phyloP scores from a whole-genome alignment of 2,329 filamentous ascomycete genomes.

The Penicillium sp. region DNA sequence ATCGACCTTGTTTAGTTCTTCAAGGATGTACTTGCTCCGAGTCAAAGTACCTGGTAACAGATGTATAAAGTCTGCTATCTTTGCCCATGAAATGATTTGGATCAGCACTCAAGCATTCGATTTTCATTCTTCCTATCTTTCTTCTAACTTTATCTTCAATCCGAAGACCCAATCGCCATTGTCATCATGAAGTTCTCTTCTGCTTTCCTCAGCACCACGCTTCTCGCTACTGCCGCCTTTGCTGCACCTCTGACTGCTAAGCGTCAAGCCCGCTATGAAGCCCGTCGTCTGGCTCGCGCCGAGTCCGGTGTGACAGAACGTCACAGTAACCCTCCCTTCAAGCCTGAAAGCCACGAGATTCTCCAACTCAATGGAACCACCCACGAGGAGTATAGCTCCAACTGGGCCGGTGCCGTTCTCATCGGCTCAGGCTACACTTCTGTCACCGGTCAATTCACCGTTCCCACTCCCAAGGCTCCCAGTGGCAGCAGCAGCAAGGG shows the following conservation, averaged over 20 bases:
- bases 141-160: slow-evolving; percentile 50
- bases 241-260: slow-evolving; percentile 55
- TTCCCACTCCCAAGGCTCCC: slow-evolving; percentile 51
- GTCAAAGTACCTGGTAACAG: background rate
- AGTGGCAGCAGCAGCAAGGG: slow-evolving; percentile 36
- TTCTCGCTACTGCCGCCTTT: slow-evolving; percentile 49
- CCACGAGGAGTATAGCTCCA: slow-evolving; percentile 54
- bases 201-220: slow-evolving; percentile 39
- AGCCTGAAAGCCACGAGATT: slow-evolving; percentile 28
- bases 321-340: slow-evolving; percentile 36
- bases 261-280: slow-evolving; percentile 37
- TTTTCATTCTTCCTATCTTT: slow-evolving; percentile 58
- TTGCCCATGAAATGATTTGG: slow-evolving; percentile 30
- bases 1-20: background rate
- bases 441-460: slow-evolving; percentile 57
- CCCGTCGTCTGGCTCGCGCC: slow-evolving; percentile 16
- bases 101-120: slow-evolving; percentile 60
- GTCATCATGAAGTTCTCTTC: slow-evolving; percentile 56
- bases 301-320: slow-evolving; percentile 43
- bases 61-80: slow-evolving; percentile 19
- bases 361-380: slow-evolving; percentile 38
- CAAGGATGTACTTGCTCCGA: too few relatives aligned
- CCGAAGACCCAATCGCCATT: slow-evolving; percentile 38
- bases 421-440: slow-evolving; percentile 54
- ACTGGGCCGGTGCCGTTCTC: slow-evolving; percentile 63